phyloP scores from a whole-genome alignment of 2,329 filamentous ascomycete genomes.

The Acrocalymma vagum region DNA sequence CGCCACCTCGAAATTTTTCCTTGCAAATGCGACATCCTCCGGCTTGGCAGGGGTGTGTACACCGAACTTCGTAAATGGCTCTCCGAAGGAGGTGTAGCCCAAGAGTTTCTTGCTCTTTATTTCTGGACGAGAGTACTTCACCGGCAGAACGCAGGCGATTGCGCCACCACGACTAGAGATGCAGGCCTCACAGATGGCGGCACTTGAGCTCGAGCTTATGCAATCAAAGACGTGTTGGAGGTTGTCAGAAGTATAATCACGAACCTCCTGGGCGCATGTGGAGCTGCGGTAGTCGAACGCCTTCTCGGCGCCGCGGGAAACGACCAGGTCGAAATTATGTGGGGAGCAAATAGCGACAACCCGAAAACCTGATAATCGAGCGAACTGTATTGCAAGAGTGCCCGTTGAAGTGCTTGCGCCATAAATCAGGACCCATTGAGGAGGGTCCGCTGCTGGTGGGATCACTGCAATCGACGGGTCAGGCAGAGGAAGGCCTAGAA shows the following conservation, averaged over 20 bases:
- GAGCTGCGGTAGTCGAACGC: slow-evolving; percentile 17
- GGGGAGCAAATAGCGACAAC: slow-evolving; percentile 18
- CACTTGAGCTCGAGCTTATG: slow-evolving; percentile 10
- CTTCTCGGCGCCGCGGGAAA: slow-evolving; percentile 9
- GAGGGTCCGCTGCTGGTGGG: slow-evolving; percentile 46
- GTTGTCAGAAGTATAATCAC: slow-evolving; percentile 1
- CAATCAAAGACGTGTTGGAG: slow-evolving; percentile 13
- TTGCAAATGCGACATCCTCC: too few species aligned
- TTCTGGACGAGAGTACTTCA: slow-evolving; percentile 7
- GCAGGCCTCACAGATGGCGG: slow-evolving; percentile 7
- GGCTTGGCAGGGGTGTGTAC: too few species aligned
- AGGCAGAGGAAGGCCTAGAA: slow-evolving; percentile 54
- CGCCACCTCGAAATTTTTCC: too few species aligned
- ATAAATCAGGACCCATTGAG: slow-evolving; percentile 51
- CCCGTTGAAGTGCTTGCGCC: slow-evolving; percentile 59
- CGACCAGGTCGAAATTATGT: slow-evolving; percentile 13
- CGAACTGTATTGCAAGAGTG: slow-evolving; percentile 57
- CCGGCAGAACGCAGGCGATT: slow-evolving; percentile 7
- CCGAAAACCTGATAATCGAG: slow-evolving; percentile 41
- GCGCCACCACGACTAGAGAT: slow-evolving; percentile 9
- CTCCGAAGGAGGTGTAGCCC: too few species aligned
- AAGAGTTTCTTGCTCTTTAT: slow-evolving; percentile 5
- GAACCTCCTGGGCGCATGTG: slow-evolving; percentile 9
- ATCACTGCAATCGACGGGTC: slow-evolving; percentile 15
- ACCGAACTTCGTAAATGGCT: too few species aligned